These are phyloP conservation scores for Trichoderma virens DNA, from an alignment of 495 filamentous ascomycete genomes.

Conservation along the genomic window DNA sequence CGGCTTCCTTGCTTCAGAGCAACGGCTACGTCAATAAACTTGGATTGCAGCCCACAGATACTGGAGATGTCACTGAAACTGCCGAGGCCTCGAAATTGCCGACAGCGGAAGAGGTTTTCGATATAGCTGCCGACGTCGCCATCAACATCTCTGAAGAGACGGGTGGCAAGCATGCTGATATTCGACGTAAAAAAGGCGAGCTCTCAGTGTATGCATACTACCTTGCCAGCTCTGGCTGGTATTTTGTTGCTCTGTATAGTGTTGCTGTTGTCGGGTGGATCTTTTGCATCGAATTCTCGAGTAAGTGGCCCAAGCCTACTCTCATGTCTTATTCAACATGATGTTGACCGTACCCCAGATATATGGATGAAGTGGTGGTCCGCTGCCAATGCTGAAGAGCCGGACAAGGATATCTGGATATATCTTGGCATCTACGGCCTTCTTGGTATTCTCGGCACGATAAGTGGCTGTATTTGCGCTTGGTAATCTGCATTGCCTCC, in stretches of 20 bases:
- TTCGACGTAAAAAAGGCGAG: slow-evolving; percentile 33
- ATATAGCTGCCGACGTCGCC: neutral
- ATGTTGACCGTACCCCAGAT: slow-evolving; percentile 5
- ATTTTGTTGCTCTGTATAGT: slow-evolving; percentile 36
- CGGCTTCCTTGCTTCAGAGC: neutral
- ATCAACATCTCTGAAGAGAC: slow-evolving; percentile 17
- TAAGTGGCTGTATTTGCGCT: slow-evolving; percentile 20
- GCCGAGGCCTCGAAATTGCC: neutral
- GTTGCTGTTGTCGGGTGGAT: slow-evolving; percentile 20
- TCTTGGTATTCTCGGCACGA: slow-evolving; percentile 18
- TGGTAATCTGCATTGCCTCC: slow-evolving; percentile 14
- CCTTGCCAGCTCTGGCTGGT: slow-evolving; percentile 41
- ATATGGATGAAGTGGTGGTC: slow-evolving; percentile 30
- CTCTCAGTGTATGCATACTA: slow-evolving; percentile 50
- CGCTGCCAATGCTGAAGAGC: slow-evolving; percentile 19
- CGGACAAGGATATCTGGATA: slow-evolving; percentile 20
- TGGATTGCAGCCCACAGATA: neutral
- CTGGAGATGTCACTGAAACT: neutral
- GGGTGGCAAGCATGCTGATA: slow-evolving; percentile 20
- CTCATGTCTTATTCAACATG: neutral
- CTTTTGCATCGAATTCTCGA: slow-evolving; percentile 24
- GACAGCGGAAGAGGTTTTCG: neutral
- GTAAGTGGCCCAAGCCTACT: slow-evolving; percentile 14
- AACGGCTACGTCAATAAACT: slow-evolving; percentile 6
- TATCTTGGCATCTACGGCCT: slow-evolving; percentile 24